Percentiles rank a stretch among this genome's conserved stretches.
Evolutionary conservation across 805 yeast genomes (phyloP).

Genomic region (Ogataea methanolica): DNA sequence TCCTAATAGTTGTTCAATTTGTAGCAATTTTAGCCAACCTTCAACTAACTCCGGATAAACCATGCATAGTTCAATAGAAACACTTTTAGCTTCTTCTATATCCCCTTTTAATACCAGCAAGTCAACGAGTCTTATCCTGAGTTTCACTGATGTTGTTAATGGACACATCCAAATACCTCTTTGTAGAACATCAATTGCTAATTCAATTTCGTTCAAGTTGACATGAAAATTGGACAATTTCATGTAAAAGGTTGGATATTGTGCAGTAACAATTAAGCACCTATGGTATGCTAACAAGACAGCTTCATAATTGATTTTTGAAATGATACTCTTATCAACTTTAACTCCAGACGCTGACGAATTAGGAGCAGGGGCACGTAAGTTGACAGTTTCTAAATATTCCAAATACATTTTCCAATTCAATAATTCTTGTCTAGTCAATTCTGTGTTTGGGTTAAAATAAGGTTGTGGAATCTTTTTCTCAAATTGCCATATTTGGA

Average conservation of each 20-base stretch:
- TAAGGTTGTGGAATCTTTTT: slow-evolving; percentile 34
- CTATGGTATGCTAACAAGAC: slow-evolving; percentile 41
- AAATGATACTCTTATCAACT: slow-evolving; percentile 15
- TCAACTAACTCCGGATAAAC: slow-evolving; percentile 32
- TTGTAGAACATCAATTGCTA: slow-evolving; percentile 36
- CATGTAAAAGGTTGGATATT: slow-evolving; percentile 46
- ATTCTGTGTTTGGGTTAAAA: slow-evolving; percentile 31
- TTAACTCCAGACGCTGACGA: slow-evolving; percentile 5
- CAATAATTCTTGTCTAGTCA: slow-evolving; percentile 42
- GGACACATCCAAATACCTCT: slow-evolving; percentile 31
- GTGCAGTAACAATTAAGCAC: slow-evolving; percentile 40
- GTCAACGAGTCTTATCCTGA: slow-evolving; percentile 40
- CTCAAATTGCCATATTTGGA: slow-evolving; percentile 48
- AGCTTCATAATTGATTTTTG: slow-evolving; percentile 20
- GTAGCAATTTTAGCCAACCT: slow-evolving; percentile 37
- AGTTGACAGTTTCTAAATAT: slow-evolving; percentile 39
- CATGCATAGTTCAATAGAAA: slow-evolving; percentile 21
- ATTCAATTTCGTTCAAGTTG: slow-evolving; percentile 24
- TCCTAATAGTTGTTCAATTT: slow-evolving; percentile 34
- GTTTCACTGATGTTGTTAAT: slow-evolving; percentile 25
- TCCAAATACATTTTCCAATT: slow-evolving; percentile 57
- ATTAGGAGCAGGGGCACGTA: slow-evolving; percentile 13
- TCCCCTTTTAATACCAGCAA: slow-evolving; percentile 37
- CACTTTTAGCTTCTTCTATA: slow-evolving; percentile 33
- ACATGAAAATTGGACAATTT: slow-evolving; percentile 42